phyloP scores from a whole-genome alignment of 805 yeast species.

The Candida vaughaniae region DNA sequence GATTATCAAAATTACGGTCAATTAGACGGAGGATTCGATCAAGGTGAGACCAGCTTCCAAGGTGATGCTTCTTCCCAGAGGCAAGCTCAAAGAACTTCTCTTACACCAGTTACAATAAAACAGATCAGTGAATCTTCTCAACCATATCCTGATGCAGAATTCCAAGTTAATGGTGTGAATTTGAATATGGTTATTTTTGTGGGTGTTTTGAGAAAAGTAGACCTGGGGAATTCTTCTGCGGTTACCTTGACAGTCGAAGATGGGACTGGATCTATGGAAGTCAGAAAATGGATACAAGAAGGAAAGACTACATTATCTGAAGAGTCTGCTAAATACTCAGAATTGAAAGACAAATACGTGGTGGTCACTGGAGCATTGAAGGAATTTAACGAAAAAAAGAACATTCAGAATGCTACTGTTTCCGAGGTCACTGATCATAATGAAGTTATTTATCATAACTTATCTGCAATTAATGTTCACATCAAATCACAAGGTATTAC shows the following conservation, averaged over 20 bases:
- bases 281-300: conserved; percentile 58
- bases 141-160: conserved; percentile 67
- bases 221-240: conserved; percentile 47
- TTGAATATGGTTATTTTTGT: conserved; percentile 62
- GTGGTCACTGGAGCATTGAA: conserved; percentile 47
- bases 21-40: conserved; percentile 22
- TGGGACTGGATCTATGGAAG: conserved; percentile 65
- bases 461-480: conserved; percentile 61
- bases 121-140: conserved; percentile 64
- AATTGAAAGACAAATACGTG: conserved; percentile 55
- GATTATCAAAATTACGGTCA: conserved; percentile 15
- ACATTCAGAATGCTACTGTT: conserved; percentile 62
- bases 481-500: conserved; percentile 53
- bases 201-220: conserved; percentile 68
- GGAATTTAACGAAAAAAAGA: conserved; percentile 63
- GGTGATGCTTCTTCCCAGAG: conserved; percentile 22
- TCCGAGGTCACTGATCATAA: conserved; percentile 61
- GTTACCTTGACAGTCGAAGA: conserved; percentile 66
- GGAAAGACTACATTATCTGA: conserved; percentile 27
- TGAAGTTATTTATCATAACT: conserved; percentile 64
- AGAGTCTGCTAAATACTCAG: conserved; percentile 31
- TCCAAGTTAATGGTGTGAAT: conserved; percentile 56
- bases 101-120: conserved; percentile 71
- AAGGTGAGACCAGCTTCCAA: conserved; percentile 19
- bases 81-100: conserved; percentile 23